Evolutionary conservation across 108 stramenopile species (phyloP).

Genomic region (Cyclotella choctawhatcheeana): DNA sequence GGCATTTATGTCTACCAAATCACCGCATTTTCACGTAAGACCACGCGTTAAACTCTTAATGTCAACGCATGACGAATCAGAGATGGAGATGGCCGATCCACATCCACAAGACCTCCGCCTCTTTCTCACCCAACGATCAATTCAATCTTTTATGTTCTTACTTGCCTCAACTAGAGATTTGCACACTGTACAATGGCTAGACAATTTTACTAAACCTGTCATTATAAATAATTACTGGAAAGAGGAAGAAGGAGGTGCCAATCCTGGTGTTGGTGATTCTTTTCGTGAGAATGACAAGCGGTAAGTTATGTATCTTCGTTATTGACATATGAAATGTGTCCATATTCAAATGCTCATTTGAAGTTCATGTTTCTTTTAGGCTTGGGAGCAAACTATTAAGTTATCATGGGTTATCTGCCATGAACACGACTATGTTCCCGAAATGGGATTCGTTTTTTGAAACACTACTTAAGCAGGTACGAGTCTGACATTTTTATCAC

Average conservation of each 20-base stretch:
- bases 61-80: background rate
- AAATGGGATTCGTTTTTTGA: conserved; percentile 83
- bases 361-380: conserved; percentile 1
- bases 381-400: conserved; percentile 55
- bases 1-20: background rate
- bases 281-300: conserved; percentile 43
- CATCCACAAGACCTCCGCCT: conserved; percentile 50
- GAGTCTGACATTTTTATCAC: background rate
- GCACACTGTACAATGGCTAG: conserved; percentile 75
- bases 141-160: conserved; percentile 80
- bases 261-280: conserved; percentile 31
- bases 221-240: conserved; percentile 47
- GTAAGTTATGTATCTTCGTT: no score
- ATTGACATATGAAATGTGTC: background rate
- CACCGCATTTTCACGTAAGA: background rate
- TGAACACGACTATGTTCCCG: conserved; percentile 73
- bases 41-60: background rate
- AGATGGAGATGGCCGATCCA: background rate
- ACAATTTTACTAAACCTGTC: conserved; percentile 70
- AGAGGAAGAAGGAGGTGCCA: conserved; percentile 21
- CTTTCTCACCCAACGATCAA: conserved; percentile 74
- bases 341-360: background rate
- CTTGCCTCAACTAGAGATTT: conserved; percentile 66
- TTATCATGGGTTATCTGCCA: conserved; percentile 72
- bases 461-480: conserved; percentile 44